Percentiles rank a stretch among this genome's conserved stretches.
Conservation (phyloP, 768 basidiomycete species). For the Termitomyces eurrhizus region DNA sequence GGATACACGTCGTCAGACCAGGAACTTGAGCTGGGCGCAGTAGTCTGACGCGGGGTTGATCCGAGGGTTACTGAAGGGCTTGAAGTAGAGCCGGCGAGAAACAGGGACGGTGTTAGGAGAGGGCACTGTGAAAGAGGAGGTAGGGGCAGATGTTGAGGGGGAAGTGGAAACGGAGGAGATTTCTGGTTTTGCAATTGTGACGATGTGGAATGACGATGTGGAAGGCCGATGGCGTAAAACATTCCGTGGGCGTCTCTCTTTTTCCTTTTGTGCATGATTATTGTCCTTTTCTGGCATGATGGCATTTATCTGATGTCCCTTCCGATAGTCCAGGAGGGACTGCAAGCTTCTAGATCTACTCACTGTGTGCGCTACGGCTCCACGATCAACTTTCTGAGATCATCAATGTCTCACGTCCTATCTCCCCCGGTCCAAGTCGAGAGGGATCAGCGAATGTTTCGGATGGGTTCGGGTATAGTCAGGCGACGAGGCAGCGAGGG, state of each 20-base stretch:
- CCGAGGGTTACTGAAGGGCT: neutral
- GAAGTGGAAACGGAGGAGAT: neutral
- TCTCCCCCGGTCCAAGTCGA: no score
- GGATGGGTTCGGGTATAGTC: no score
- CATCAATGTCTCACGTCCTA: no score
- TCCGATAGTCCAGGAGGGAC: neutral
- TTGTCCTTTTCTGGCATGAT: neutral
- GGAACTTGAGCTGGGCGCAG: neutral
- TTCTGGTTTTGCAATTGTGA: neutral
- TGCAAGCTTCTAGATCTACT: constrained; percentile 5
- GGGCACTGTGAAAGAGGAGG: constrained; percentile 9
- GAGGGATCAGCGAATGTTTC: no score
- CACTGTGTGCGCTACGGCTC: neutral
- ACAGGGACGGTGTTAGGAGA: constrained; percentile 6
- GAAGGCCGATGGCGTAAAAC: constrained; percentile 13
- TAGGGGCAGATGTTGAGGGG: neutral
- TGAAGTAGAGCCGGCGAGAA: constrained; percentile 2
- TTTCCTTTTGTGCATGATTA: neutral
- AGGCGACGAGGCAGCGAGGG: no score
- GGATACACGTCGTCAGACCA: neutral
- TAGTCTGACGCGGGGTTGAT: neutral
- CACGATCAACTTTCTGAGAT: constrained; percentile 7
- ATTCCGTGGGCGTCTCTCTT: constrained; percentile 11
- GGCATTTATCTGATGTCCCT: neutral
- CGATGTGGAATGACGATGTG: constrained; percentile 1